Base-by-base conservation (phyloP, 495 filamentous ascomycete genomes). In the Talaromyces borbonicus region DNA sequence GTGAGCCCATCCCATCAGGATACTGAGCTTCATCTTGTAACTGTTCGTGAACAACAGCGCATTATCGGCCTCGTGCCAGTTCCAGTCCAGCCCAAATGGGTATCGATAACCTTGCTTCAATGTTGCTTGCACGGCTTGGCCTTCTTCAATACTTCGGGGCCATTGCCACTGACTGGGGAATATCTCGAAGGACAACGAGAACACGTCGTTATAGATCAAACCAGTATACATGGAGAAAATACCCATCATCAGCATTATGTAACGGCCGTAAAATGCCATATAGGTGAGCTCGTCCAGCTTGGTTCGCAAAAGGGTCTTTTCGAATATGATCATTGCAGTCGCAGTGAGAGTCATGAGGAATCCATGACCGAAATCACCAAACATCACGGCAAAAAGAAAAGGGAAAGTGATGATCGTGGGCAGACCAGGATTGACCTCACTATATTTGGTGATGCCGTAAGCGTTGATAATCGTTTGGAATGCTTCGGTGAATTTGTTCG, bases 21-120 rank as follows among this genome's bases (percentile, higher is more conserved):
- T 93, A 72, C 84, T 89, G 61, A 98, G 84, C 74, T 99, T 99
- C 92, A 99, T 97, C 80, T 99, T 99, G 78, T 90, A 88, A 65
- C 84, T 90, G 81, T 99, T 97, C 52, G 77, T 79, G 69, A 97
- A 99, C 18, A 97, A 73, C 23, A 99, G 68, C 44, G 89, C 81
- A 60, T 99, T 99, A 45, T 95, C 90, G 5, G 89, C 80, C 49
- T 82, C 87, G 58, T 97, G 92, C 92, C 92, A 99, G 49, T 79
- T 80, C 90, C 88, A 97, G 59, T 99, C 92, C 49, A 98, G 67
- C 50, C 92, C 92, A 61, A 98, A 92, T 7, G 93, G 90, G 66
- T 94, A 99, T 31, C 85, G 80, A 61, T 95, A 90, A 30, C 67
- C 68, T 41, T 73, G 71, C 41, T 80, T 81, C 36, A 92, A 68